phyloP scores from a whole-genome alignment of 176 grass and related monocot genomes.

The Aegilops bicornis region DNA sequence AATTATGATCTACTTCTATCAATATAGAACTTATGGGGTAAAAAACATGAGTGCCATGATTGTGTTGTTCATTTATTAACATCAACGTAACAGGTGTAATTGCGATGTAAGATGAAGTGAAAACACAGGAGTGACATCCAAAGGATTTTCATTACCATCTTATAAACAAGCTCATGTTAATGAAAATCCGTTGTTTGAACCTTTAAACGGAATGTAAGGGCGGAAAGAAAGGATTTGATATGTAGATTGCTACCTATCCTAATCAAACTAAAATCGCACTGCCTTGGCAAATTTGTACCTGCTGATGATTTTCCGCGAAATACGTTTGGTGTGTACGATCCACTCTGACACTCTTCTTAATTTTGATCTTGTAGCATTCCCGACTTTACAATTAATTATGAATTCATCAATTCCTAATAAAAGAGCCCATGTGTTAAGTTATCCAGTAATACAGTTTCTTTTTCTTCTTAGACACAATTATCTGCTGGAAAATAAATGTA shows the following conservation, averaged over 20 bases:
- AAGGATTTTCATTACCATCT: background rate
- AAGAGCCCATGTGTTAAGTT: background rate
- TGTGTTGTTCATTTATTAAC: background rate
- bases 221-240: background rate
- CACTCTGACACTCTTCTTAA: constrained; percentile 52
- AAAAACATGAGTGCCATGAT: background rate
- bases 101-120: constrained; percentile 9
- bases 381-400: constrained; percentile 37
- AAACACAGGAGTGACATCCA: background rate
- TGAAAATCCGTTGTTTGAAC: background rate
- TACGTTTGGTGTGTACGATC: constrained; percentile 31
- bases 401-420: constrained; percentile 39
- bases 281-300: constrained; percentile 35
- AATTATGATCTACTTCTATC: background rate
- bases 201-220: background rate
- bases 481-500: background rate
- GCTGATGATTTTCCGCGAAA: constrained; percentile 21
- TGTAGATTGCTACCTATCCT: background rate
- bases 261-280: background rate
- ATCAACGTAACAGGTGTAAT: background rate
- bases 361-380: constrained; percentile 47
- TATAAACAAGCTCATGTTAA: background rate
- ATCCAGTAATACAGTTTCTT: background rate
- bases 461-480: background rate
- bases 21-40: background rate